Conservation (phyloP, 129 eudicot species). For the Lactuca sativa region DNA sequence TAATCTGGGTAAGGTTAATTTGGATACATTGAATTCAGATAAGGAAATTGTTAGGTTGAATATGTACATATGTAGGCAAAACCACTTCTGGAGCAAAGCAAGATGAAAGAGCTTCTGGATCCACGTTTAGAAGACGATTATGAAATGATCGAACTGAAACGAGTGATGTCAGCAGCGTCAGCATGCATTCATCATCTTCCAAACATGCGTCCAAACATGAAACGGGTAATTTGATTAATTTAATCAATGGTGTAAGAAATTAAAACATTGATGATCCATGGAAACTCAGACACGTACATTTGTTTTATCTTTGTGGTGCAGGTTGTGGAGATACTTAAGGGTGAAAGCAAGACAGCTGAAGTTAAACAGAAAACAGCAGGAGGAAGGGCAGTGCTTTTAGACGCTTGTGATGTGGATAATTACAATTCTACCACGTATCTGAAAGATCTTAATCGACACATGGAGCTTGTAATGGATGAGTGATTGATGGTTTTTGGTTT, state of each 20-base stretch:
- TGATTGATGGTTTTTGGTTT: conserved; percentile 26
- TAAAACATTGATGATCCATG: neutral
- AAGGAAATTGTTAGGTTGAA: too few species aligned
- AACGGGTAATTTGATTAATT: conserved; percentile 38
- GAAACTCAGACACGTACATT: neutral
- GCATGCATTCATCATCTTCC: conserved; percentile 76
- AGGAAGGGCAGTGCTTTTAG: conserved; percentile 44
- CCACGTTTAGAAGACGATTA: conserved; percentile 57
- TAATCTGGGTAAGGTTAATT: conserved; percentile 70
- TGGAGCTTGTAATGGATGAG: conserved; percentile 73
- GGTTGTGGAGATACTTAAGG: conserved; percentile 65
- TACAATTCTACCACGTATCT: conserved; percentile 68
- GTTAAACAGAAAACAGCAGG: conserved; percentile 50
- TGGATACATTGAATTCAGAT: too few species aligned
- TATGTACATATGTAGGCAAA: conserved; percentile 52
- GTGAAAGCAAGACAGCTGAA: conserved; percentile 46
- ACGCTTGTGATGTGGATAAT: conserved; percentile 73
- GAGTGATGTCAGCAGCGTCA: conserved; percentile 70
- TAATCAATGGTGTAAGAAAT: too few species aligned
- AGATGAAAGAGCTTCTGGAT: conserved; percentile 62
- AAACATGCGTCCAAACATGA: conserved; percentile 74
- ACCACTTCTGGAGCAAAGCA: conserved; percentile 61
- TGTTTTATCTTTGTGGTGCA: conserved; percentile 15
- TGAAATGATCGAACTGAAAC: conserved; percentile 52
- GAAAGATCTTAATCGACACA: conserved; percentile 82